phyloP scores from a whole-genome alignment of 2,329 filamentous ascomycete species.

The Paracorniculantispora psalliotae region DNA sequence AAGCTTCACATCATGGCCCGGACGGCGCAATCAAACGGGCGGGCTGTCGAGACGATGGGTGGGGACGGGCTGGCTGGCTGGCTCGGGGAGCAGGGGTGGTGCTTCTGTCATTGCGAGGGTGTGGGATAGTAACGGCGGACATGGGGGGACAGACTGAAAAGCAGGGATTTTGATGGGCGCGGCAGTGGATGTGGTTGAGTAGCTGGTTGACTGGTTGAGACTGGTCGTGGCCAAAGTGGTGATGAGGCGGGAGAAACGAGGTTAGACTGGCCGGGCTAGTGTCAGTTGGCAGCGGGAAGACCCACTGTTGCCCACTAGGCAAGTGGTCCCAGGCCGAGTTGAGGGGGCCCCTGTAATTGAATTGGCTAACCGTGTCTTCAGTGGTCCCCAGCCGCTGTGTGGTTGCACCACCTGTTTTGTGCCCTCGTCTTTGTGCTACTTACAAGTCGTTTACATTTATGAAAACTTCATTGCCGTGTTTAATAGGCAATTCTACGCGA shows the following conservation, averaged over 20 bases:
- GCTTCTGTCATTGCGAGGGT: too few relatives aligned
- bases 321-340: too few relatives aligned
- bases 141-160: not conserved
- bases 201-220: not conserved
- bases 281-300: slow-evolving; percentile 8
- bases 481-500: too few relatives aligned
- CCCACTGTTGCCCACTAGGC: not conserved
- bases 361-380: too few relatives aligned
- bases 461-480: too few relatives aligned
- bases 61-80: too few relatives aligned
- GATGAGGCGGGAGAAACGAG: not conserved
- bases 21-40: slow-evolving; percentile 1
- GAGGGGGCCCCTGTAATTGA: not conserved
- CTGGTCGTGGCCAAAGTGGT: not conserved
- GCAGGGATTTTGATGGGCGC: not conserved
- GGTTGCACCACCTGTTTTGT: too few relatives aligned
- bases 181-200: not conserved
- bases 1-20: not conserved
- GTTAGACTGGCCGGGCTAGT: not conserved
- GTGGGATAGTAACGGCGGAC: not conserved
- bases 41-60: not conserved
- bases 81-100: too few relatives aligned
- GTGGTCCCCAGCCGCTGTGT: too few relatives aligned
- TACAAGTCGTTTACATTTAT: too few relatives aligned
- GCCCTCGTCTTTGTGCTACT: too few relatives aligned